Conservation (phyloP, 495 filamentous ascomycete species). For the Parmelia sp. region DNA sequence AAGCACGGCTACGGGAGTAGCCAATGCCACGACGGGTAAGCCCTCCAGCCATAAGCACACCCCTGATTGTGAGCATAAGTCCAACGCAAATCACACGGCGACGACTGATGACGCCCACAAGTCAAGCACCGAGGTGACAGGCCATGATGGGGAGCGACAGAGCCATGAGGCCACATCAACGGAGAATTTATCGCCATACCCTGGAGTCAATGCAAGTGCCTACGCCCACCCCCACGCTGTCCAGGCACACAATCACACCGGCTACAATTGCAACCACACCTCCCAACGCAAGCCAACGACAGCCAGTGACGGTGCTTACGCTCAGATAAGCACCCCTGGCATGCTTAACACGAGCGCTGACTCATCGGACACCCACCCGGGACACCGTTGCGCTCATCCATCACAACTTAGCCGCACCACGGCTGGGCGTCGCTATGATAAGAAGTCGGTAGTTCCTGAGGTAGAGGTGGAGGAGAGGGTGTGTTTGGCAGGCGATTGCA, state of each 20-base stretch:
- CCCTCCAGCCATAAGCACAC: background rate
- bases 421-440: background rate
- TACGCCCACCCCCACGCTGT: background rate
- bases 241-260: background rate
- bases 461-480: background rate
- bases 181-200: background rate
- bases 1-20: background rate
- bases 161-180: no score
- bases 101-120: background rate
- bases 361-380: background rate
- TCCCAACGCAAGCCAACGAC: background rate
- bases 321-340: background rate
- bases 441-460: background rate
- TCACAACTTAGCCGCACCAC: background rate
- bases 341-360: background rate
- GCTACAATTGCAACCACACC: background rate
- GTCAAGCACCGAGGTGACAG: background rate
- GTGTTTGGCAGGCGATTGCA: background rate
- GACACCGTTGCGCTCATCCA: background rate
- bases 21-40: background rate
- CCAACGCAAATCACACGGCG: background rate
- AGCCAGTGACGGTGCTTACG: background rate
- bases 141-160: background rate
- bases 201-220: background rate
- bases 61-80: background rate